Base-by-base conservation (phyloP, 805 yeast species). In the Ascoidea rubescens region DNA sequence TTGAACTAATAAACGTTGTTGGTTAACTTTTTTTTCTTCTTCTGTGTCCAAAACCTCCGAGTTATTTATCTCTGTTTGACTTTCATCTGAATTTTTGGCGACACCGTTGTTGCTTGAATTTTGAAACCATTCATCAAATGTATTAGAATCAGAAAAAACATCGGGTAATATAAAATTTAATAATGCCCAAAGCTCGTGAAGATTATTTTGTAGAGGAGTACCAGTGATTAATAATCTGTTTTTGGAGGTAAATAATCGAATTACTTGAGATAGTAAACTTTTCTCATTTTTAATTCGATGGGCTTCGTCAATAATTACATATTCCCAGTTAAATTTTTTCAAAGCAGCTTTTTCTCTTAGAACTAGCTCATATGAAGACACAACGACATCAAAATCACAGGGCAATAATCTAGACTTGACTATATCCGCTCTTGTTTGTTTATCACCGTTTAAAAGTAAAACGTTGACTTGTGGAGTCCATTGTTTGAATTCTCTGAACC, bases 401-500 rank as follows among this genome's bases (percentile, higher is more conserved):
- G 80, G 70, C 57, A 87, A 63, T 48, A 93, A 67, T 44, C 74
- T 64, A 47, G 80, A 67, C 44, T 77, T 76, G 49, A 91, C 75
- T 43, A 88, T 64, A 1, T 73, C 70, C 1, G 68, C 68, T 61
- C 99, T 78, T 30, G 75, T 78, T n/a, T 88, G 95, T 64, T 91
- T 93, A 58, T 79, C 80, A 44, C 99, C 99, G 64, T 89, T 96
- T 48, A 93, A 68, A 0, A 93, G 90, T 6, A 88, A 71, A 0
- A 84, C 87, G 57, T 82, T 79, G 10, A 91, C 96, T 4, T 89
- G 96, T 0, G 98, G 97, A 0, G 97, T 93, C 98, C 98, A 91
- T 66, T 79, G 84, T 33, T 81, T 80, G 69, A 91, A 91, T 67
- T 91, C 99, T 62, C 98, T 77, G 63, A 88, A 75, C 99, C 99